phyloP scores from a whole-genome alignment of 495 filamentous ascomycete species.

The Penicillium pancosmium region DNA sequence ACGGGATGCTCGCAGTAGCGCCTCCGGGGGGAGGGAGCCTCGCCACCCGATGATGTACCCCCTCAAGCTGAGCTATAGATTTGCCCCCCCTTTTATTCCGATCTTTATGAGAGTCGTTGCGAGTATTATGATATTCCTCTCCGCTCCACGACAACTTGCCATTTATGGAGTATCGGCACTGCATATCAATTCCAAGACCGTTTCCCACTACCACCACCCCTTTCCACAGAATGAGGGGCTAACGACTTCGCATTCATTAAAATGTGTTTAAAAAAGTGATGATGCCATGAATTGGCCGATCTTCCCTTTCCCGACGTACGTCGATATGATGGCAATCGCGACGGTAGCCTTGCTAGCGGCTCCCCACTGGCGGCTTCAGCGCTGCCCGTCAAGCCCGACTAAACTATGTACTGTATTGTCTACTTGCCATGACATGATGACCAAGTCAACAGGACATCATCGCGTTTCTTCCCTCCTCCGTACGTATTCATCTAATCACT shows the following conservation, averaged over 20 bases:
- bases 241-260: not conserved
- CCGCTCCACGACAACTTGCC: not conserved
- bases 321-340: slow-evolving; percentile 29
- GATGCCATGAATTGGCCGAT: not conserved
- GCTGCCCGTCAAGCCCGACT: not conserved
- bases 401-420: slow-evolving; percentile 1
- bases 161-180: not conserved
- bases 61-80: slow-evolving; percentile 3
- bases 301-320: slow-evolving; percentile 21
- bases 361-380: slow-evolving; percentile 7
- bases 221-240: slow-evolving; percentile 17
- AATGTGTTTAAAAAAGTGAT: not conserved
- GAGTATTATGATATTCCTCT: not conserved
- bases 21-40: slow-evolving; percentile 24
- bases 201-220: not conserved
- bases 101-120: not conserved
- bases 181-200: not conserved
- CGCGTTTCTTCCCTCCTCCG: not conserved
- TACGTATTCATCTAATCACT: not conserved
- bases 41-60: slow-evolving; percentile 22
- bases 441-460: slow-evolving; percentile 3
- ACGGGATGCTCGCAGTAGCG: slow-evolving; percentile 29
- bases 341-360: slow-evolving; percentile 4
- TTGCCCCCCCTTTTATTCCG: slow-evolving; percentile 1
- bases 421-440: not conserved